Percentiles rank a stretch among this genome's conserved stretches.
phyloP scores from a whole-genome alignment of 1,284 basidiomycete species.

The Tremellales sp. region DNA sequence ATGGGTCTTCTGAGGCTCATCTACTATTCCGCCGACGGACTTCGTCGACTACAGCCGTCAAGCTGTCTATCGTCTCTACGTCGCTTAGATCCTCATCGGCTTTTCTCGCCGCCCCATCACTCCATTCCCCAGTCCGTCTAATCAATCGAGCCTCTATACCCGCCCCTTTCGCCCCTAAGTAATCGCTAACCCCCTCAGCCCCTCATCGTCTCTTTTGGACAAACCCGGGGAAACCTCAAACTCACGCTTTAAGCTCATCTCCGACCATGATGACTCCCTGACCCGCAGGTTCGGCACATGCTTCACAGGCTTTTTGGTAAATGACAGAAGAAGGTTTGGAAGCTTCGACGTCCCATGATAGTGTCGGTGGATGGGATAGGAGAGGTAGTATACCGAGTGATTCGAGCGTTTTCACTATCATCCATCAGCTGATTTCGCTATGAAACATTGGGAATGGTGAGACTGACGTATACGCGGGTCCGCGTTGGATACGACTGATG shows the following conservation, averaged over 20 bases:
- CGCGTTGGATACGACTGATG: slow-evolving; percentile 44
- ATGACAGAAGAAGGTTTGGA: slow-evolving; percentile 41
- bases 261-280: slow-evolving; percentile 47
- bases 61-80: slow-evolving; percentile 23
- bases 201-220: neutral
- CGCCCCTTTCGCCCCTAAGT: slow-evolving; percentile 30
- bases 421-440: neutral
- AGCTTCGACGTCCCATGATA: slow-evolving; percentile 42
- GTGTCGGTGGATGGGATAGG: slow-evolving; percentile 35
- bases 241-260: slow-evolving; percentile 48
- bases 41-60: slow-evolving; percentile 34
- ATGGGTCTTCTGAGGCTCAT: no score
- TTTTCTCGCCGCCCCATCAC: slow-evolving; percentile 40
- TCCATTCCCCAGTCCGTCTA: slow-evolving; percentile 41
- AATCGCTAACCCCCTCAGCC: slow-evolving; percentile 35
- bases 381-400: slow-evolving; percentile 34
- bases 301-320: slow-evolving; percentile 33
- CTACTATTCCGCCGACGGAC: neutral
- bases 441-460: neutral
- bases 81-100: slow-evolving; percentile 29
- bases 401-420: slow-evolving; percentile 37
- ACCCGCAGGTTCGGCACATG: slow-evolving; percentile 19
- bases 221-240: slow-evolving; percentile 1
- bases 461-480: slow-evolving; percentile 45
- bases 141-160: slow-evolving; percentile 42